These are phyloP conservation scores for Phytophthora macrochlamydospora DNA, from an alignment of 352 stramenopile species.

Conservation along the genomic window DNA sequence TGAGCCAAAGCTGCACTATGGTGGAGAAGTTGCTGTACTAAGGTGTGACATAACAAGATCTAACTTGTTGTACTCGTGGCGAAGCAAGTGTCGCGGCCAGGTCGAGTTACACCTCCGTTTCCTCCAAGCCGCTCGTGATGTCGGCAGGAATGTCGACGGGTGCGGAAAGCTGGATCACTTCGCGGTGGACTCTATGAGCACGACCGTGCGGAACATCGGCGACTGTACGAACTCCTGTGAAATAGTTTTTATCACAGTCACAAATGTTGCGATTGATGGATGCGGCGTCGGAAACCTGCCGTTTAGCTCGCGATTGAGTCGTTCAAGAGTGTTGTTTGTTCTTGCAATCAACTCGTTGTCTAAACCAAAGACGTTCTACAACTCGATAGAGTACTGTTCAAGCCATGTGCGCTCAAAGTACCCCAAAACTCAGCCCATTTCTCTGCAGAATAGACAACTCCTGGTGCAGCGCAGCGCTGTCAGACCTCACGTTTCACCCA, in stretches of 20 bases:
- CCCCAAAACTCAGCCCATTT: conserved; percentile 4
- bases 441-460: neutral
- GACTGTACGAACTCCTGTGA: neutral
- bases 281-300: conserved; percentile 4
- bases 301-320: conserved; percentile 6
- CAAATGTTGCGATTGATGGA: conserved; percentile 5
- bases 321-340: conserved; percentile 9
- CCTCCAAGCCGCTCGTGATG: neutral
- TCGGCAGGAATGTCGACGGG: neutral
- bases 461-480: neutral
- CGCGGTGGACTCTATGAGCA: neutral
- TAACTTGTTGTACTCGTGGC: neutral
- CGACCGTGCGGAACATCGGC: neutral
- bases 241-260: neutral
- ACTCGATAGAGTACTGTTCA: conserved; percentile 11
- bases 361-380: neutral
- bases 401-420: conserved; percentile 6
- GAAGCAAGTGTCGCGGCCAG: neutral
- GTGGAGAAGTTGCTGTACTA: neutral
- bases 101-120: neutral
- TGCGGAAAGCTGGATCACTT: neutral
- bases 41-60: neutral
- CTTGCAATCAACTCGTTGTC: conserved; percentile 21
- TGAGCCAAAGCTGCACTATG: neutral
- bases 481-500: conserved; percentile 8